Evolutionary conservation across 352 stramenopile genomes (phyloP), one percentile per base, ranked within the genome.

Genomic region (Pythium chondricola): DNA sequence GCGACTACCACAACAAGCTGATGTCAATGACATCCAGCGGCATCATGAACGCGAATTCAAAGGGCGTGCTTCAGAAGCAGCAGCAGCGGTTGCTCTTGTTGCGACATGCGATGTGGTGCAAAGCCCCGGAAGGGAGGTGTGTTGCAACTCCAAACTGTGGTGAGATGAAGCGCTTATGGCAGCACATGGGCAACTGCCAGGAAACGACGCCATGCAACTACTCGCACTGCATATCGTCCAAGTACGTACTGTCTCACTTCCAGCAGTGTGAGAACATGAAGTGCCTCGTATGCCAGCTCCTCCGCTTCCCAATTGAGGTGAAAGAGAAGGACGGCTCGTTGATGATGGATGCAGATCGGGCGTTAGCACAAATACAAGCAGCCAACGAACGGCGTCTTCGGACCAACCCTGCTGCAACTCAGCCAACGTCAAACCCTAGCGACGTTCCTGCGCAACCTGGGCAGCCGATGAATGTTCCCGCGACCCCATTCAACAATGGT

Each of bases 241-340:
- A 98, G 50, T 97, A 98, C 63, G 94, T 99, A 49, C 71, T 99
- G 18, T 98, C 92, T 48, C 97, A 99, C 67, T 99, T 99, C 56
- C 96, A 98, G 69, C 89, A 98, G 36, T 99, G 97, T 61, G 96
- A 97, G 40, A 97, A 99, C 57, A 61, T 85, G n/a, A 88, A 96
- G 45, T 99, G 97, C 72, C 79, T 96, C 6, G 96, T 99, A 3
- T 99, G 97, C 62, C 91, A 97, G 26, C 91, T 98, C 16, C 93
- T 99, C 17, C 76, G 95, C n/a, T 97, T 97, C 63, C 95, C 96
- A 3, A 97, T 99, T 26, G 93, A 98, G 71, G 82, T 90, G 42
- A 95, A 95, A 50, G 85, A 96, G 61, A 92, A 91, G 54, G 88
- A 85, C 56, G 85, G 83, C 3, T 61, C 66, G n/a, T 45, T 95